Base-by-base conservation (phyloP, 2,329 filamentous ascomycete genomes). In the Emericellopsis cladophorae region DNA sequence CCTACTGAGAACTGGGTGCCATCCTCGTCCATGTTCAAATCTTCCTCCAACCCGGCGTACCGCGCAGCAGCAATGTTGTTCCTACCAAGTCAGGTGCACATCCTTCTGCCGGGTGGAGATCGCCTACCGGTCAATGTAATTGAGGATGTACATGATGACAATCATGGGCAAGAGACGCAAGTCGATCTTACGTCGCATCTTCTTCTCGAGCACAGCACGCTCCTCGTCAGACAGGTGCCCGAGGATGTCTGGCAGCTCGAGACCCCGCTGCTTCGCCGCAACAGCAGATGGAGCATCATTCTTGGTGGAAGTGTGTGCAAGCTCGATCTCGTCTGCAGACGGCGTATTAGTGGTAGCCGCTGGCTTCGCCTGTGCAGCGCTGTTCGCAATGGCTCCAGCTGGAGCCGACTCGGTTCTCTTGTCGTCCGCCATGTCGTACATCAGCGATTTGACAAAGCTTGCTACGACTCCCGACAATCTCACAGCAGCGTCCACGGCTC, bases 131-230 rank as follows among this genome's bases (percentile, higher is more conserved):
- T 76, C 72, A 39, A 80, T 60, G 53, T 78, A 81, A 50, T 80
- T 81, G 56, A 81, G 56, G 46, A 81, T 76, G 46, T 80, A 81
- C 68, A 81, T 78, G 44, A 79, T 52, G 43, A 80, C 70, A 18
- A 81, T 61, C 54, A 74, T 72, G 1, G 76, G 76, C 50, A 83
- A 59, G 15, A 82, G 52, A 34, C 76, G 61, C 8, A 70, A 45
- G 50, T 82, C 79, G 42, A 83, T 74, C 58, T 81, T 82, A 40
- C 70, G 63, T 46, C 70, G 63, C 46, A 83, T 57, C 40, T 63
- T 66, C 45, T 61, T 65, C 56, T 82, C 76, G 5, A 70, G 61
- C 11, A 48, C 45, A 0, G 48, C 44, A 8, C 70, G 62, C 45
- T 74, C 59, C 45, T 72, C 71, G 3, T 58, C 54, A 2, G 64